These are phyloP conservation scores for Neurospora sp. DNA, from an alignment of 495 filamentous ascomycete species.

Conservation along the genomic window DNA sequence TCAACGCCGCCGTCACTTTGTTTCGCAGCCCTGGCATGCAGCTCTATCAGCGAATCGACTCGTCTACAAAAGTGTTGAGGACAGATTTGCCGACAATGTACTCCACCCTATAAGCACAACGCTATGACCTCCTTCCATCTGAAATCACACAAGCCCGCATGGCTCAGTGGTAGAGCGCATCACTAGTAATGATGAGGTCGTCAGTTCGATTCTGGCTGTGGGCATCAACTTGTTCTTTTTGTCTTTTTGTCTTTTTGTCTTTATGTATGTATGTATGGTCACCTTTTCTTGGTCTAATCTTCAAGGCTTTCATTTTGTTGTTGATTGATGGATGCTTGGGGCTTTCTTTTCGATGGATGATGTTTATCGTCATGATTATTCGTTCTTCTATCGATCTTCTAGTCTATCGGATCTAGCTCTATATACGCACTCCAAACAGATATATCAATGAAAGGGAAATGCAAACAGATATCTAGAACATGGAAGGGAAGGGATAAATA, in stretches of 20 bases:
- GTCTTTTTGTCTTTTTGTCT: no score
- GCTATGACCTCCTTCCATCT: neutral
- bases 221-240: constrained; percentile 5
- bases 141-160: constrained; percentile 8
- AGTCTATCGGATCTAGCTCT: neutral
- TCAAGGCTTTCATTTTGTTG: no score
- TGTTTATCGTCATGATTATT: neutral
- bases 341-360: neutral
- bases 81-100: no score
- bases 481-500: neutral
- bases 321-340: no score
- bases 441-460: neutral
- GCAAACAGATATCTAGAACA: neutral
- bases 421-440: neutral
- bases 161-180: constrained; percentile 19
- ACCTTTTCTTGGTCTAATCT: no score
- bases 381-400: neutral
- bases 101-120: neutral
- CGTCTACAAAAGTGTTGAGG: no score
- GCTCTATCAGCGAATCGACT: no score
- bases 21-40: no score
- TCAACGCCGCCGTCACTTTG: no score
- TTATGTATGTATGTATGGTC: no score
- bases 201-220: constrained; percentile 17
- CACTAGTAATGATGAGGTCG: constrained; percentile 19